Evolutionary conservation across 75 land plant species (phyloP).

Genomic region (Sequoia sempervirens): DNA sequence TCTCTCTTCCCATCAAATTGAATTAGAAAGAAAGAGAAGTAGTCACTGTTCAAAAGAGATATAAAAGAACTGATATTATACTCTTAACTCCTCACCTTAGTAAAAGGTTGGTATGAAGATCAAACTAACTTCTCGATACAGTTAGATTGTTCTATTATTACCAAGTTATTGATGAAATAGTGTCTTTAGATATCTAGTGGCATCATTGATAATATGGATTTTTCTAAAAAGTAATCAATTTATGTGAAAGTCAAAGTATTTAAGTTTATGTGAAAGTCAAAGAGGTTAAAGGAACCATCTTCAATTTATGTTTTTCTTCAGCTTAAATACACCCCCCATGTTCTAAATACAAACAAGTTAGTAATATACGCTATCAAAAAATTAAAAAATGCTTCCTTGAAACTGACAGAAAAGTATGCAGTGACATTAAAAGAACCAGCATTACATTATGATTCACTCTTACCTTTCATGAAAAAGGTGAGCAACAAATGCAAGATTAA

Average conservation of each 20-base stretch:
- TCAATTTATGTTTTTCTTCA: neutral
- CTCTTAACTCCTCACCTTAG: neutral
- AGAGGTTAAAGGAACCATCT: neutral
- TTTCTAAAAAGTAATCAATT: neutral
- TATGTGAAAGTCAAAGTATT: neutral
- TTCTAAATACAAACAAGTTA: neutral
- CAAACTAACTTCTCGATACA: neutral
- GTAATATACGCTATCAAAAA: neutral
- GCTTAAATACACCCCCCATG: neutral
- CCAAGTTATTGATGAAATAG: neutral
- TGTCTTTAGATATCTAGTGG: neutral
- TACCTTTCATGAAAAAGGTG: slow-evolving; percentile 94
- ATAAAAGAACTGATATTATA: neutral
- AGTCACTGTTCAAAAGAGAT: neutral
- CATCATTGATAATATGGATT: neutral
- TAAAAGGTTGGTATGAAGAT: neutral
- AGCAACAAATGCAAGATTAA: slow-evolving; percentile 97
- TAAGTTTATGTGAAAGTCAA: neutral
- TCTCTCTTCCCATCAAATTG: neutral
- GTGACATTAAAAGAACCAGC: neutral
- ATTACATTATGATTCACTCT: slow-evolving; percentile 4
- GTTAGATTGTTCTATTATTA: neutral
- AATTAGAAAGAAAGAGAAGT: neutral
- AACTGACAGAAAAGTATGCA: neutral
- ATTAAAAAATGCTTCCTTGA: neutral